Percentiles rank a stretch among this genome's conserved stretches.
phyloP scores from a whole-genome alignment of 306 rosid species.

The Cicer yamashitae region DNA sequence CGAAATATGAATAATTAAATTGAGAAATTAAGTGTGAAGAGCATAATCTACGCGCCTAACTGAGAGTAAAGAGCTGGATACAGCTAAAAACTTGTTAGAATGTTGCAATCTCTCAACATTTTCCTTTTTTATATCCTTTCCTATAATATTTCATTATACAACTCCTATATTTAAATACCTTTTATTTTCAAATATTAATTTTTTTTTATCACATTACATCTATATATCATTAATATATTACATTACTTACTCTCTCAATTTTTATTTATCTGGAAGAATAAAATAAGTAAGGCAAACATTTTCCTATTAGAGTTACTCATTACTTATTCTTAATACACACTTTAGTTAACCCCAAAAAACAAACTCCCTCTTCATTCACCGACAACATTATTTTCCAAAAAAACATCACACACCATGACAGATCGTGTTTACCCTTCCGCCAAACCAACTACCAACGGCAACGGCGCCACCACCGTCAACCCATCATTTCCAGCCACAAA shows the following conservation, averaged over 20 bases:
- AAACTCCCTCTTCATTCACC: neutral
- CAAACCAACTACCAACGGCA: slow-evolving; percentile 51
- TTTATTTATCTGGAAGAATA: too few species aligned
- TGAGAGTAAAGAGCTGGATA: slow-evolving; percentile 20
- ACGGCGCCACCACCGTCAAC: slow-evolving; percentile 28
- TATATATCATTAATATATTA: too few species aligned
- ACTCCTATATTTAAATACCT: too few species aligned
- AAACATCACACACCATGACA: slow-evolving; percentile 57
- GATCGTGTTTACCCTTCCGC: slow-evolving; percentile 75
- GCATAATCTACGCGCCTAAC: slow-evolving; percentile 41
- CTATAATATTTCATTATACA: neutral
- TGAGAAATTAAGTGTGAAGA: neutral
- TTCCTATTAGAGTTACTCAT: neutral
- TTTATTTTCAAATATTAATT: too few species aligned
- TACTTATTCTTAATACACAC: neutral
- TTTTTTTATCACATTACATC: too few species aligned
- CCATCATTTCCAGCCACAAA: slow-evolving; percentile 72
- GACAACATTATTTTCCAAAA: neutral
- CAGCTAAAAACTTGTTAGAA: slow-evolving; percentile 48
- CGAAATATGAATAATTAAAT: neutral
- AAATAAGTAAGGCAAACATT: too few species aligned
- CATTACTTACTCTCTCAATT: too few species aligned
- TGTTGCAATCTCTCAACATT: slow-evolving; percentile 44
- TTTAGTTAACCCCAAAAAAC: slow-evolving; percentile 43
- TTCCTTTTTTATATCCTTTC: neutral